Evolutionary conservation across 2,329 filamentous ascomycete species (phyloP), one percentile per base, ranked within the genome.

Genomic region (Neofusicoccum parvum): DNA sequence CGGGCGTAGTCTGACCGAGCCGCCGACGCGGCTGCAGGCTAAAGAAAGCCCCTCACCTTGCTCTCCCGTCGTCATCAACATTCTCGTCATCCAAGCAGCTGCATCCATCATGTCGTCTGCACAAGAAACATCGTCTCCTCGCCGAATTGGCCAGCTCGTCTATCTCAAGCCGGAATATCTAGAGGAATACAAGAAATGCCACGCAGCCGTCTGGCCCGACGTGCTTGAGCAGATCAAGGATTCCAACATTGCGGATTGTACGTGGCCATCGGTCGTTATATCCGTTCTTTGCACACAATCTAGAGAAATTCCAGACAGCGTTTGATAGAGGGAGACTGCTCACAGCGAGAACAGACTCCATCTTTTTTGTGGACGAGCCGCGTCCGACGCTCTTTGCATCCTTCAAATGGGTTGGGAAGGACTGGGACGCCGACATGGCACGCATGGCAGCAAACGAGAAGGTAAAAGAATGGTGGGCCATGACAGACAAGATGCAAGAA

Each of bases 331-430:
- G 3, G 14, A 15, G 11, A 11, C 3, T 7, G 37, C 17, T 45
- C n/a, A 49, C 45, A n/a, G 62, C 37, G 11, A 11, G 17, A 71
- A 14, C 12, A 90, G 90, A 93, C 72, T 91, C 87, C 69, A 85
- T 94, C 74, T 92, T 86, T 78, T 86, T 91, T 70, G 88, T 92
- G 72, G 82, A 87, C 12, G 78, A 75, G 5, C 84, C 85, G 0
- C 79, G 85, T 63, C 62, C 62, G 17, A 88, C 88, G 48, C 82
- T 94, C 1, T 94, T 94, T 73, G 89, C 90, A 0, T 87, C 82
- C 27, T 92, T 93, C 82, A 93, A 92, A 75, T 94, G 94, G 72
- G 82, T 90, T n/a, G 91, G 92, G 0, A 85, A 85, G 67, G 85
- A 92, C 68, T 93, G 86, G 67, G 87, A 86, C 2, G 88, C 82